Evolutionary conservation across 2,329 filamentous ascomycete genomes (phyloP), one percentile per base, ranked within the genome.

Genomic region (Mycocentrospora acerina): DNA sequence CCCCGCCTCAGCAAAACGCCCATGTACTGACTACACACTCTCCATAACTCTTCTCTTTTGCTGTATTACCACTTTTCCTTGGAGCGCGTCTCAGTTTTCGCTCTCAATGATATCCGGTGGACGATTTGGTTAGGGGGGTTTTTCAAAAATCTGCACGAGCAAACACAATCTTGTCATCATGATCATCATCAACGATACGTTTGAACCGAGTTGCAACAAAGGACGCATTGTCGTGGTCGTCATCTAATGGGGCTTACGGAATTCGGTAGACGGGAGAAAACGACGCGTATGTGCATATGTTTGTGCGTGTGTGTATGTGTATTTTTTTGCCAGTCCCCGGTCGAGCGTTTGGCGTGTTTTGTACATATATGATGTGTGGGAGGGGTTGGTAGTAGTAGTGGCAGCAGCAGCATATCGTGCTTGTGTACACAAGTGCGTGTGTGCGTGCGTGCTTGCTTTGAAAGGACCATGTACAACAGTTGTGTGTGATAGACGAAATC

Each of bases 21-120:
- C n/a, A 45, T 57, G 53, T 62, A 62, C 39, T 55, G 53, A 56
- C 51, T 46, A 59, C 61, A 62, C 61, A 63, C 51, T n/a, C n/a
- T n/a, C 47, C 53, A 57, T 59, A 61, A 54, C 51, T 56, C 53
- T 67, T 65, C 61, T 63, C 59, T 62, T n/a, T 67, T 50, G 50
- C 55, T 68, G 64, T 68, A 68, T 66, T 66, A 67, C 56, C 60
- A 66, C 56, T 52, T 53, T 61, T 60, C 35, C n/a, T 57, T 58
- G 53, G 40, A 51, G 42, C 51, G 55, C 41, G 40, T 39, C 46
- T 62, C n/a, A 52, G 49, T 41, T 44, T 58, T 57, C 40, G 35
- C 37, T 48, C 28, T 46, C 48, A n/a, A 53, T 48, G 47, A 60
- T 47, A 46, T 57, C 35, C 51, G 47, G 53, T 46, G 40, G 50